Percentiles rank a stretch among this genome's conserved stretches.
These are phyloP conservation scores for Komagataella populi DNA, from an alignment of 805 yeast genomes.

Conservation along the genomic window DNA sequence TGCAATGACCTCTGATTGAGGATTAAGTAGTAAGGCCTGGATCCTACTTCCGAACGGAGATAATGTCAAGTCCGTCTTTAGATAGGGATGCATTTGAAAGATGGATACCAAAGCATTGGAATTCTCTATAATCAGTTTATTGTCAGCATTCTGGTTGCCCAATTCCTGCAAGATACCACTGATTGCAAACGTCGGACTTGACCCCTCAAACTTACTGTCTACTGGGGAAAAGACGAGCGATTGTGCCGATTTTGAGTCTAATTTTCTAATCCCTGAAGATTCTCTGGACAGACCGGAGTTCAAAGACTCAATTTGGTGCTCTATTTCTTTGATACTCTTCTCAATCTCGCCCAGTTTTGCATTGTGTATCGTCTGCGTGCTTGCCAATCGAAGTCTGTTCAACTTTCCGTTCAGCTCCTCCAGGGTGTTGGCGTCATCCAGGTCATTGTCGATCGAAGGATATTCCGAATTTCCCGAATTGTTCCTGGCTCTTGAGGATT, in stretches of 20 bases:
- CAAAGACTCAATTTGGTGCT: not conserved
- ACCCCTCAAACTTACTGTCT: not conserved
- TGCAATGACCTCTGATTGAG: conserved; percentile 49
- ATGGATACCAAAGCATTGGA: conserved; percentile 55
- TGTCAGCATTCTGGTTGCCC: conserved; percentile 35
- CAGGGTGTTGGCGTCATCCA: not conserved
- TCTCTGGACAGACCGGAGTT: not conserved
- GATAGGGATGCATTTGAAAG: conserved; percentile 39
- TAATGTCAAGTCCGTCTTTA: conserved; percentile 52
- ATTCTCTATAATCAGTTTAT: conserved; percentile 35
- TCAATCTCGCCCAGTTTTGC: not conserved
- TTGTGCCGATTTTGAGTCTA: not conserved
- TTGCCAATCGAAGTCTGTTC: not conserved
- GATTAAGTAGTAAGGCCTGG: conserved; percentile 41
- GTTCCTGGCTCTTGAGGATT: not conserved
- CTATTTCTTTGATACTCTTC: not conserved
- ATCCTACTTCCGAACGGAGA: conserved; percentile 43
- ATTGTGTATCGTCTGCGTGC: not conserved
- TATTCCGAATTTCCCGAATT: not conserved
- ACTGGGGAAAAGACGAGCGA: not conserved
- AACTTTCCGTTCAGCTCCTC: not conserved
- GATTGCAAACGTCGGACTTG: conserved; percentile 46
- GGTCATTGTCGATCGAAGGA: not conserved
- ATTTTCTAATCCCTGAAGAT: not conserved
- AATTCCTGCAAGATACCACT: conserved; percentile 48